Base-by-base conservation (phyloP, 208 protist species). In the Crithidia sp. region DNA sequence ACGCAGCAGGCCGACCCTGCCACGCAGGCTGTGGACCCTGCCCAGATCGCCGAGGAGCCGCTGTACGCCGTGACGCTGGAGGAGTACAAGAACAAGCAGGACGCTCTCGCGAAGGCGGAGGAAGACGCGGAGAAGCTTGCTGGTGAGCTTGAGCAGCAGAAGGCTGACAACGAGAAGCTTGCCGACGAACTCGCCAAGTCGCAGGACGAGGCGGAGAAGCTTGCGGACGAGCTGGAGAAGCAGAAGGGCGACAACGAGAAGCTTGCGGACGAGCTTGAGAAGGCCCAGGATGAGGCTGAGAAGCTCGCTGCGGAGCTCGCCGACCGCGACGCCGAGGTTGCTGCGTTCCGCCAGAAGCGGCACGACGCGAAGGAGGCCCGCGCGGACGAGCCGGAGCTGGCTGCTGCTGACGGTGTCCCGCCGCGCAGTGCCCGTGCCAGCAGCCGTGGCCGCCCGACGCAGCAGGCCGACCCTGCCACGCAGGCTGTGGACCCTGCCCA, bases 71-170 rank as follows among this genome's bases (percentile, higher is more conserved):
- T 36, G 19, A 44, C 54, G 12, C 28, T 43, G 67, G 56, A 59
- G 36, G 37, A 49, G 40, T 16, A 67, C 58, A 66, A 56, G 58
- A 59, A 43, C 57, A 70, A 68, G 75, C 41, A 71, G 59, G 56
- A 54, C 47, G 44, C 63, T 71, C 54, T 69, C 61, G 53, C 76
- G 68, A 54, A 47, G 50, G 63, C 63, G 7, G 41, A 68, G 50
- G 49, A 68, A 17, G 63, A 68, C 5, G 50, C 45, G 3, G 63
- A 68, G 49, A 54, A n/a, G 2, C 28, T 39, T 12, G 54, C 54
- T 12, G 50, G 4, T 4, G 50, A 55, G 50, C 50, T 55, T 7
- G 9, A 7, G 5, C 13, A n/a, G 50, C 13, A 7, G 50, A 7
- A 55, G 50, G 14, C 5, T 9, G 44, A 67, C 44, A 52, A 67